These are phyloP conservation scores for Lichtheimia corymbifera DNA, from an alignment of 371 early-diverging fungal genomes.

Conservation along the genomic window DNA sequence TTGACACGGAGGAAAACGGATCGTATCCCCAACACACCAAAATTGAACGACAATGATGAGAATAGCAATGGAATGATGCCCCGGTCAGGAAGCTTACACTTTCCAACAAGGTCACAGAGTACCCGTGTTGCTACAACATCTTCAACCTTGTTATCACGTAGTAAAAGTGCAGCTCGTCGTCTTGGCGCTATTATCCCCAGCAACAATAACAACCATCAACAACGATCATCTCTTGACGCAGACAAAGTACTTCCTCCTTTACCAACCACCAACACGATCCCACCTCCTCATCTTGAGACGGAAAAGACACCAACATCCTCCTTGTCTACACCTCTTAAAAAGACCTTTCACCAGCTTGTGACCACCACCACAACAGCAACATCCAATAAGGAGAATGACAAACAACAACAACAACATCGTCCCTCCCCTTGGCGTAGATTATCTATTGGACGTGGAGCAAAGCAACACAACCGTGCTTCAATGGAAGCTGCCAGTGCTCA, in stretches of 20 bases:
- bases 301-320: conserved; percentile 10
- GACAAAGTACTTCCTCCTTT: conserved; percentile 14
- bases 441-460: conserved; percentile 16
- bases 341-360: conserved; percentile 19
- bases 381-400: background rate
- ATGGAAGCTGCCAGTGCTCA: conserved; percentile 15
- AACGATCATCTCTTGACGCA: conserved; percentile 6
- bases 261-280: background rate
- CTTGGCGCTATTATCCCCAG: conserved; percentile 15
- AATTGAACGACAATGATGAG: background rate
- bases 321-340: conserved; percentile 20
- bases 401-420: conserved; percentile 9
- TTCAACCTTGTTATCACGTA: conserved; percentile 16
- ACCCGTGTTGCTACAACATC: conserved; percentile 7
- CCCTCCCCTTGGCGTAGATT: conserved; percentile 18
- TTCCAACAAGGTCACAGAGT: conserved; percentile 14
- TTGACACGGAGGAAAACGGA: conserved; percentile 26
- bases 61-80: background rate
- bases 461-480: conserved; percentile 10
- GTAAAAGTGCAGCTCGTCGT: conserved; percentile 26
- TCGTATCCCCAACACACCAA: conserved; percentile 16
- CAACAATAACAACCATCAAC: conserved; percentile 15
- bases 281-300: background rate
- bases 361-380: background rate
- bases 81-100: conserved; percentile 15